These are phyloP conservation scores for Epipyxis sp. DNA, from an alignment of 108 stramenopile species.

Conservation along the genomic window DNA sequence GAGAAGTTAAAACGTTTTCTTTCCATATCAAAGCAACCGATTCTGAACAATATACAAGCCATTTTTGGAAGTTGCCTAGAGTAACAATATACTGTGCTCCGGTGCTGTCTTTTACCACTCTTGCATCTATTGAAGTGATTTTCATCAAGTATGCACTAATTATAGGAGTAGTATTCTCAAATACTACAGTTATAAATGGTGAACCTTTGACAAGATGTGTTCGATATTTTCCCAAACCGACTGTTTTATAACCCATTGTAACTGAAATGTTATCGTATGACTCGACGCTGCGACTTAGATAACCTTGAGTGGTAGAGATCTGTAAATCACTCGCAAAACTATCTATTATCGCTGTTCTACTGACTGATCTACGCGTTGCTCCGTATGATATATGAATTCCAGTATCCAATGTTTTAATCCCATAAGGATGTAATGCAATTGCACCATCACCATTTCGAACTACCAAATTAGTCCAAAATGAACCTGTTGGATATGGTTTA, in stretches of 20 bases:
- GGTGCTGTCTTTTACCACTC: constrained; percentile 3
- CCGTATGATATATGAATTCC: constrained; percentile 28
- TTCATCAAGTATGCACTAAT: not conserved
- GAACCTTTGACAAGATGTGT: constrained; percentile 10
- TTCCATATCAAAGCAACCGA: constrained; percentile 5
- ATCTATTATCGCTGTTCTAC: not conserved
- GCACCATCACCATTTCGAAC: constrained; percentile 29
- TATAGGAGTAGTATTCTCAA: constrained; percentile 22
- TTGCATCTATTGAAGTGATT: not conserved
- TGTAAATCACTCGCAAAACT: constrained; percentile 14
- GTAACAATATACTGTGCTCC: constrained; percentile 28
- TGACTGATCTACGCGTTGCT: not conserved
- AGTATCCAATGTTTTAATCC: constrained; percentile 10
- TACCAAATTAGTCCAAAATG: constrained; percentile 34
- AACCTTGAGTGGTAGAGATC: constrained; percentile 20
- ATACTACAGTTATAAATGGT: constrained; percentile 25
- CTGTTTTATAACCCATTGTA: constrained; percentile 15
- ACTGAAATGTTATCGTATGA: constrained; percentile 28
- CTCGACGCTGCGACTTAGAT: not conserved
- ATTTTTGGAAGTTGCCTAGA: constrained; percentile 27
- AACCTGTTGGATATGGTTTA: constrained; percentile 24
- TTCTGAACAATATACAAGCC: constrained; percentile 31
- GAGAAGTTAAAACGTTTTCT: constrained; percentile 3
- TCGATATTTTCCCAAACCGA: not conserved
- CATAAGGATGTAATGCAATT: constrained; percentile 20